phyloP scores from a whole-genome alignment of 2,329 filamentous ascomycete species.

The Pleurostoma richardsiae region DNA sequence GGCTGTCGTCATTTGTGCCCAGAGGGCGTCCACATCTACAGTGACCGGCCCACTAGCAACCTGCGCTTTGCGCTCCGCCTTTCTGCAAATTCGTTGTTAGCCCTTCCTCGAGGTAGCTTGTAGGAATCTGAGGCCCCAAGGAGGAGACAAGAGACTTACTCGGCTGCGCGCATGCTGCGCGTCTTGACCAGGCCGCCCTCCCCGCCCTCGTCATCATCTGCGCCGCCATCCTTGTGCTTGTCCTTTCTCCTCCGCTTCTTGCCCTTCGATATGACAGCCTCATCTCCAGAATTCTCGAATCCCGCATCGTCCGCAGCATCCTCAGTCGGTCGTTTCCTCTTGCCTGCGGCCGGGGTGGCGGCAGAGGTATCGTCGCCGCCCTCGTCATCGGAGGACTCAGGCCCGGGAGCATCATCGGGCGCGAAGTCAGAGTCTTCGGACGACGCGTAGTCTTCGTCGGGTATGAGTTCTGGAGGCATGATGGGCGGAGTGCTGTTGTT shows the following conservation, averaged over 20 bases:
- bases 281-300: conserved; percentile 68
- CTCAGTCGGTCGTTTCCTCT: conserved; percentile 24
- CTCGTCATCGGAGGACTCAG: conserved; percentile 47
- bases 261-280: conserved; percentile 60
- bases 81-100: conserved; percentile 27
- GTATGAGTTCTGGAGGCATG: conserved; percentile 37
- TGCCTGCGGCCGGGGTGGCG: conserved; percentile 14
- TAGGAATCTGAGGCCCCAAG: neutral
- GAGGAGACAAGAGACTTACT: conserved; percentile 36
- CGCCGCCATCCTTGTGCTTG: conserved; percentile 23
- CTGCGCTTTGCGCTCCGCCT: conserved; percentile 50
- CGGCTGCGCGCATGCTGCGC: conserved; percentile 61
- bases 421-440: conserved; percentile 72
- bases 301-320: conserved; percentile 39
- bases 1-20: conserved; percentile 58
- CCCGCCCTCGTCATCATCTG: conserved; percentile 46
- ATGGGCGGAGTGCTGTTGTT: conserved; percentile 8
- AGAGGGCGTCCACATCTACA: conserved; percentile 66
- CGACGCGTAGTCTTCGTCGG: conserved; percentile 56
- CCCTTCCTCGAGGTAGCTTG: neutral
- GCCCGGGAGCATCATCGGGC: conserved; percentile 42
- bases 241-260: conserved; percentile 45
- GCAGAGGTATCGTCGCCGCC: conserved; percentile 22
- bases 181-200: conserved; percentile 68
- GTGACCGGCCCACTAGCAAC: conserved; percentile 56